These are phyloP conservation scores for Phytophthora sojae DNA, from an alignment of 352 stramenopile species.

Conservation along the genomic window DNA sequence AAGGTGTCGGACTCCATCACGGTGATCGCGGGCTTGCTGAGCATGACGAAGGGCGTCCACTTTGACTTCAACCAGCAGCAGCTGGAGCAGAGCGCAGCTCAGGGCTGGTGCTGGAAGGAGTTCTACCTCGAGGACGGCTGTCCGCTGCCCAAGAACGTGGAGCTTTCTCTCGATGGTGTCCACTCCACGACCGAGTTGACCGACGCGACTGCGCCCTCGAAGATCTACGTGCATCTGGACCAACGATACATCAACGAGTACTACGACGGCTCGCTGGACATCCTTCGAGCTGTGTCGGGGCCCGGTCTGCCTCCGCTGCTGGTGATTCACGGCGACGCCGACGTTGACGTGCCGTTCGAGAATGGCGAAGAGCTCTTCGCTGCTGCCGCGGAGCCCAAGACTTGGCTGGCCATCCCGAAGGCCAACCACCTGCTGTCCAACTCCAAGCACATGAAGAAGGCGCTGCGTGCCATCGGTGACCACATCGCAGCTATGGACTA, in stretches of 20 bases:
- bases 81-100: constrained; percentile 43
- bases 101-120: constrained; percentile 72
- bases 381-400: constrained; percentile 64
- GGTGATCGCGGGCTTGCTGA: constrained; percentile 65
- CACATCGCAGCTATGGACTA: constrained; percentile 25
- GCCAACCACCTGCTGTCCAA: constrained; percentile 85
- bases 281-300: constrained; percentile 39
- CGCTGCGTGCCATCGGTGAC: constrained; percentile 54
- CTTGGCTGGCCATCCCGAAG: constrained; percentile 56
- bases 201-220: constrained; percentile 36
- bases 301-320: constrained; percentile 47
- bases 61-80: constrained; percentile 70
- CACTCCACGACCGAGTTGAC: constrained; percentile 18
- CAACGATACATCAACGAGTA: constrained; percentile 67
- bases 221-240: constrained; percentile 64
- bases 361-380: constrained; percentile 66
- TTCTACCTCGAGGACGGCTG: constrained; percentile 68
- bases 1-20: constrained; percentile 57
- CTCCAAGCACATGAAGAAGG: constrained; percentile 78
- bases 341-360: constrained; percentile 63
- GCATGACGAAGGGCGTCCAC: constrained; percentile 54
- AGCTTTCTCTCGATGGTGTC: constrained; percentile 55
- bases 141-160: constrained; percentile 42
- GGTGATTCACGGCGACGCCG: constrained; percentile 72
- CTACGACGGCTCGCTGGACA: constrained; percentile 52